Evolutionary conservation across 164 flowering plant genomes (phyloP).

Genomic region (Malania oleifera): DNA sequence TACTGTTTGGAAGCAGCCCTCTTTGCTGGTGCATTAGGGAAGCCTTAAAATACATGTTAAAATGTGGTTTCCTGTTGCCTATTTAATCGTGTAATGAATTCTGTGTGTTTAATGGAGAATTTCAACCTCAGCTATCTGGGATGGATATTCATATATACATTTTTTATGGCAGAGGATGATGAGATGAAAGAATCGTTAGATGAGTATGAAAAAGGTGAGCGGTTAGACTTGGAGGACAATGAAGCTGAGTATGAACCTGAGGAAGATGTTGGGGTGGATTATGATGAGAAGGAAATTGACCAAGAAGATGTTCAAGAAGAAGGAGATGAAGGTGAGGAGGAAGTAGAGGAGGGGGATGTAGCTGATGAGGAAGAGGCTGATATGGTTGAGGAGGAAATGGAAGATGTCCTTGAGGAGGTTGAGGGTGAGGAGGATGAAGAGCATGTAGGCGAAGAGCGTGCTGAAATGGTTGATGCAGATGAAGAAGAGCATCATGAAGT

Average conservation of each 20-base stretch:
- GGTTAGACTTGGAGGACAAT: constrained; percentile 79
- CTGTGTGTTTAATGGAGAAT: not conserved
- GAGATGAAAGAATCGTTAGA: constrained; percentile 58
- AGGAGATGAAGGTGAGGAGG: constrained; percentile 51
- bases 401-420: constrained; percentile 54
- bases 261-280: constrained; percentile 49
- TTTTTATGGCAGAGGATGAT: constrained; percentile 47
- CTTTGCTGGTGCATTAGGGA: no score
- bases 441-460: constrained; percentile 37
- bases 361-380: constrained; percentile 38
- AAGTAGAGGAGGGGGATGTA: constrained; percentile 42
- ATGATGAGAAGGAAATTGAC: constrained; percentile 63
- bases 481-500: constrained; percentile 82
- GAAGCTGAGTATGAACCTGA: constrained; percentile 73
- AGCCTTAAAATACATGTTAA: no score
- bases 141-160: constrained; percentile 9
- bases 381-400: constrained; percentile 49
- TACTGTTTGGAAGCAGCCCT: no score
- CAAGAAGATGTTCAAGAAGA: constrained; percentile 50
- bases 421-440: constrained; percentile 58
- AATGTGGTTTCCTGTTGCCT: no score
- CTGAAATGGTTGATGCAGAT: constrained; percentile 50
- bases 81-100: not conserved
- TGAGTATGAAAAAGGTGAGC: constrained; percentile 67
- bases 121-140: constrained; percentile 7